Percentiles rank a stretch among this genome's conserved stretches.
Conservation (phyloP, 192 early-diverging fungal species). For the Spizellomyces punctatus region DNA sequence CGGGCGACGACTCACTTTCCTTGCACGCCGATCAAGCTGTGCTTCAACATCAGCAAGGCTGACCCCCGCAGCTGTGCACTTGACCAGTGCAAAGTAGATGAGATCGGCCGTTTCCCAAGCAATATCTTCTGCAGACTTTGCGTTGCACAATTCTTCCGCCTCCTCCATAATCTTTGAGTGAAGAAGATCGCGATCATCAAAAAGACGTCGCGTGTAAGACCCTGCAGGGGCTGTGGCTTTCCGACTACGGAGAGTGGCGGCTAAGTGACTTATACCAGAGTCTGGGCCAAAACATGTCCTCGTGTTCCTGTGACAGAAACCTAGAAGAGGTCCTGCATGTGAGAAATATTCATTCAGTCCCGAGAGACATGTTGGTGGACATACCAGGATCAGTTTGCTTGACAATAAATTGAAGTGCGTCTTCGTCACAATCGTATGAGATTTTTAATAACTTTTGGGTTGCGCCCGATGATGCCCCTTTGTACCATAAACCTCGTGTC, state of each 20-base stretch:
- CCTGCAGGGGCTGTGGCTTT: conserved; percentile 76
- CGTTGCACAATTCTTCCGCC: conserved; percentile 88
- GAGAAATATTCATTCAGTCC: background rate
- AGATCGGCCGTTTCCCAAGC: conserved; percentile 96
- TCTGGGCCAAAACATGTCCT: conserved; percentile 89
- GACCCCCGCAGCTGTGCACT: conserved; percentile 82
- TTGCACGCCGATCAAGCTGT: conserved; percentile 79
- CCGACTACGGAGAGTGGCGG: conserved; percentile 67
- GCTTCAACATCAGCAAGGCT: conserved; percentile 82
- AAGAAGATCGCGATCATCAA: conserved; percentile 78
- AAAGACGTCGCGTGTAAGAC: conserved; percentile 91
- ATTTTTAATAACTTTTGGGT: conserved; percentile 83
- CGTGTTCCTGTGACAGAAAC: conserved; percentile 94
- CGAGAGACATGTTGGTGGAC: conserved; percentile 28
- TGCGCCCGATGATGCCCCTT: conserved; percentile 93
- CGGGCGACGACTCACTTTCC: conserved; percentile 82
- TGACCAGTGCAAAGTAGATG: conserved; percentile 92
- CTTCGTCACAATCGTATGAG: conserved; percentile 88
- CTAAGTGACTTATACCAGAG: conserved; percentile 74
- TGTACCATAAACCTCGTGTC: conserved; percentile 89
- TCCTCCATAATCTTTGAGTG: conserved; percentile 95
- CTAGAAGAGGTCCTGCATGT: conserved; percentile 31
- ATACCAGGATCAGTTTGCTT: conserved; percentile 69
- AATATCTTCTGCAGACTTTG: conserved; percentile 72
- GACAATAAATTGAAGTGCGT: conserved; percentile 86